Evolutionary conservation across 306 rosid species (phyloP).

Genomic region (Glycyrrhiza uralensis): DNA sequence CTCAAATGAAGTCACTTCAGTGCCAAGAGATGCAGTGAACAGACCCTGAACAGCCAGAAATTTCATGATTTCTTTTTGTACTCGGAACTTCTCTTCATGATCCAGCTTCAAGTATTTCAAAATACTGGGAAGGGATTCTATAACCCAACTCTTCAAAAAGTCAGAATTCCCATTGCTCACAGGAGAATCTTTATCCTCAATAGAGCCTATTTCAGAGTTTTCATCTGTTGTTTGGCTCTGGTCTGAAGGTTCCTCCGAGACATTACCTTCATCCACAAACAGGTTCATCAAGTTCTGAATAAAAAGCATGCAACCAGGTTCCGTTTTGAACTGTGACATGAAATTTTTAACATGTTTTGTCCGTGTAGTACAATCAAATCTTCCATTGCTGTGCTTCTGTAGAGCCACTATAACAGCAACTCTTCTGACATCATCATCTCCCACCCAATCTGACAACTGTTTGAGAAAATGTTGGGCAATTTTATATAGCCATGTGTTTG

Average conservation of each 20-base stretch:
- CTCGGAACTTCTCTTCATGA: slow-evolving; percentile 57
- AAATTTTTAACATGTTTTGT: slow-evolving; percentile 74
- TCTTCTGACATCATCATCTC: slow-evolving; percentile 74
- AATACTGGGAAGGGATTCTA: slow-evolving; percentile 79
- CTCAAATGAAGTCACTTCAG: slow-evolving; percentile 93
- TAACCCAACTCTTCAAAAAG: slow-evolving; percentile 79
- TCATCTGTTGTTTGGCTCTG: slow-evolving; percentile 98
- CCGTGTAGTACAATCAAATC: slow-evolving; percentile 63
- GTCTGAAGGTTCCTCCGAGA: slow-evolving; percentile 90
- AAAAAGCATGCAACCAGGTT: slow-evolving; percentile 81
- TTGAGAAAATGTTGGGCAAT: slow-evolving; percentile 71
- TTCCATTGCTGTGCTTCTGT: slow-evolving; percentile 92
- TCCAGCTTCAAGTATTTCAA: slow-evolving; percentile 71
- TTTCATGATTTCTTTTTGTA: slow-evolving; percentile 80
- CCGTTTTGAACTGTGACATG: slow-evolving; percentile 76
- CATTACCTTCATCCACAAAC: slow-evolving; percentile 81
- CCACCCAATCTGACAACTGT: slow-evolving; percentile 70
- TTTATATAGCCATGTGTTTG: slow-evolving; percentile 83
- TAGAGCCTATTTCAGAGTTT: slow-evolving; percentile 82
- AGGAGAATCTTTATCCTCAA: slow-evolving; percentile 73
- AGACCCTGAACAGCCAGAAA: slow-evolving; percentile 93
- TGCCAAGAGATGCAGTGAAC: slow-evolving; percentile 88
- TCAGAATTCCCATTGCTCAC: slow-evolving; percentile 68
- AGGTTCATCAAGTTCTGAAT: slow-evolving; percentile 71
- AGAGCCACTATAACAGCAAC: slow-evolving; percentile 81